A percentile compares a stretch with the other conserved stretches of the same genome.
phyloP scores from a whole-genome alignment of 345 rosid species.

The Populus pruinosa region DNA sequence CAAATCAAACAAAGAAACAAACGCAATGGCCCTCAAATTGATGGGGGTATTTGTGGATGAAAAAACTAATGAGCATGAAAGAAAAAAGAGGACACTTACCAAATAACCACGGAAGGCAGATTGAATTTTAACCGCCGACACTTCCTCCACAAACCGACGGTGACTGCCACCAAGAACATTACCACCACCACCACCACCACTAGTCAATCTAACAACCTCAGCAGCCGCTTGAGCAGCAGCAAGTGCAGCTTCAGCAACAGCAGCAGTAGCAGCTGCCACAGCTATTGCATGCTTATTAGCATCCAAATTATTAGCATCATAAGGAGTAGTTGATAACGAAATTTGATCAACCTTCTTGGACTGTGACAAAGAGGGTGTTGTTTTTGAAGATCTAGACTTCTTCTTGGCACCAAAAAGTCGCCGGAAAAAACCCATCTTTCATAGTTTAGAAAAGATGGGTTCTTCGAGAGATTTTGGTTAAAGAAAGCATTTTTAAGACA shows the following conservation, averaged over 20 bases:
- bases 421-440: constrained; percentile 75
- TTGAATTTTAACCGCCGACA: constrained; percentile 26
- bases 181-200: background rate
- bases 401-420: constrained; percentile 63
- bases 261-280: constrained; percentile 34
- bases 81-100: constrained; percentile 13
- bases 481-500: background rate
- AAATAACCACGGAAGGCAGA: constrained; percentile 35
- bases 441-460: constrained; percentile 9
- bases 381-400: constrained; percentile 26
- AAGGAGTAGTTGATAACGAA: background rate
- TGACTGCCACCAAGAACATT: background rate
- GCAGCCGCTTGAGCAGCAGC: constrained; percentile 36
- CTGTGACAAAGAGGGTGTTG: constrained; percentile 1
- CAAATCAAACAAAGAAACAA: background rate
- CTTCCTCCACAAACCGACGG: constrained; percentile 9
- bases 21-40: background rate
- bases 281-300: constrained; percentile 34
- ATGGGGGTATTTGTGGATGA: background rate
- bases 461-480: background rate
- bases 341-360: constrained; percentile 8
- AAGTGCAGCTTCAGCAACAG: constrained; percentile 35
- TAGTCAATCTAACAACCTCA: constrained; percentile 32
- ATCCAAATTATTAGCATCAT: constrained; percentile 22
- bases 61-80: background rate